Percentiles rank a stretch among this genome's conserved stretches.
Conservation (phyloP, 352 stramenopile genomes). For the Phytophthora niederhauseri region DNA sequence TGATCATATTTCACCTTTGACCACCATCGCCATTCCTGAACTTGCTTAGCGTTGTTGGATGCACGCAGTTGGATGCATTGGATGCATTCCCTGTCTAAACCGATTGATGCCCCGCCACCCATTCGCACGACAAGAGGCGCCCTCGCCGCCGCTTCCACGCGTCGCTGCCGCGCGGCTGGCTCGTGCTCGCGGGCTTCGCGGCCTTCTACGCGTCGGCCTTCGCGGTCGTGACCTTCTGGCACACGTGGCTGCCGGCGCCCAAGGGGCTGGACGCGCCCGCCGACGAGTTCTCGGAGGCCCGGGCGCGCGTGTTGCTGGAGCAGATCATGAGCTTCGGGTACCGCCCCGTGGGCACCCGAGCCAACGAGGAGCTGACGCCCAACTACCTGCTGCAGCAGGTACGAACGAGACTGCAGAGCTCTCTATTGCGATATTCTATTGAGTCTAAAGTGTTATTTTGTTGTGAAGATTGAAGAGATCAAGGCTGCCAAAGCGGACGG, state of each 20-base stretch:
- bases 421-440: background rate
- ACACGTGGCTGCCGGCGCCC: conserved; percentile 63
- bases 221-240: conserved; percentile 42
- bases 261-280: conserved; percentile 41
- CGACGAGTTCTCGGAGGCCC: conserved; percentile 56
- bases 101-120: no score
- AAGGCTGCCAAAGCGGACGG: conserved; percentile 35
- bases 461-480: conserved; percentile 62
- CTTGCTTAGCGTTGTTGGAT: no score
- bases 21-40: conserved; percentile 20
- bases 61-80: no score
- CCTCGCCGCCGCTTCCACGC: conserved; percentile 21
- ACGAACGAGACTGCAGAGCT: background rate
- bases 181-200: conserved; percentile 48
- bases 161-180: conserved; percentile 26
- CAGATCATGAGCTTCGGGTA: conserved; percentile 78
- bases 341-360: conserved; percentile 61
- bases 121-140: background rate
- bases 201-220: conserved; percentile 51
- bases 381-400: conserved; percentile 61
- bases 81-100: no score
- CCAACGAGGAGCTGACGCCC: conserved; percentile 72
- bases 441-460: background rate
- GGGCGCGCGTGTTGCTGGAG: conserved; percentile 64
- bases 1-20: no score